Conservation (phyloP, 2,329 filamentous ascomycete species). For the Cladophialophora carrionii region DNA sequence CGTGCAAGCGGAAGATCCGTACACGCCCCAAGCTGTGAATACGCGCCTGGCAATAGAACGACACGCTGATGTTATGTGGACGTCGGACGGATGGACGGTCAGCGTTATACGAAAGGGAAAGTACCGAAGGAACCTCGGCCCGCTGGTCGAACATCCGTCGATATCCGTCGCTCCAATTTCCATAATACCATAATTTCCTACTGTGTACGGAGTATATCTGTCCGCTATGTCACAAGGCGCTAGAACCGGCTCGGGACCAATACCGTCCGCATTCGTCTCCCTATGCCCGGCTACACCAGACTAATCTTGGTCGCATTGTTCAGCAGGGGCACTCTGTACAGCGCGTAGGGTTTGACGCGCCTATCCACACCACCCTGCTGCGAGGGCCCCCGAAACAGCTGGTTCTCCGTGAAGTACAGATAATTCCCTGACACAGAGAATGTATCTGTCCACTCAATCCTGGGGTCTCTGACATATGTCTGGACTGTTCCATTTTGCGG, state of each 20-base stretch:
- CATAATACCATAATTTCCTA: not conserved
- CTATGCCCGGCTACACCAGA: constrained; percentile 10
- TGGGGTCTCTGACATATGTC: constrained; percentile 52
- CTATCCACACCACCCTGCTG: constrained; percentile 51
- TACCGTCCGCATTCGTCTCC: not conserved
- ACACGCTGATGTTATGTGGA: not conserved
- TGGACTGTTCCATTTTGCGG: constrained; percentile 50
- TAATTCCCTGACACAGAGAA: constrained; percentile 52
- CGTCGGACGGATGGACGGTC: constrained; percentile 4
- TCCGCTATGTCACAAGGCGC: not conserved
- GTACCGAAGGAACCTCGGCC: constrained; percentile 3
- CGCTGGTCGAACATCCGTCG: not conserved
- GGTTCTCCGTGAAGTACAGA: constrained; percentile 59
- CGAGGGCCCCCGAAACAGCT: constrained; percentile 47
- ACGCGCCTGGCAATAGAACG: constrained; percentile 1
- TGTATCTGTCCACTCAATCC: constrained; percentile 58
- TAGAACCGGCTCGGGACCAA: no score
- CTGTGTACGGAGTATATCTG: no score
- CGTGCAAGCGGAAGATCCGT: not conserved
- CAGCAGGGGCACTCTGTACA: constrained; percentile 50
- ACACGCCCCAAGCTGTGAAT: not conserved
- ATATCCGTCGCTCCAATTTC: not conserved
- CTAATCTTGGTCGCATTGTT: constrained; percentile 49
- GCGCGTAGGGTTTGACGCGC: constrained; percentile 49
- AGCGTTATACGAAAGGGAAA: not conserved